These are phyloP conservation scores for Cercospora sp. DNA, from an alignment of 2,329 filamentous ascomycete species.

Conservation along the genomic window DNA sequence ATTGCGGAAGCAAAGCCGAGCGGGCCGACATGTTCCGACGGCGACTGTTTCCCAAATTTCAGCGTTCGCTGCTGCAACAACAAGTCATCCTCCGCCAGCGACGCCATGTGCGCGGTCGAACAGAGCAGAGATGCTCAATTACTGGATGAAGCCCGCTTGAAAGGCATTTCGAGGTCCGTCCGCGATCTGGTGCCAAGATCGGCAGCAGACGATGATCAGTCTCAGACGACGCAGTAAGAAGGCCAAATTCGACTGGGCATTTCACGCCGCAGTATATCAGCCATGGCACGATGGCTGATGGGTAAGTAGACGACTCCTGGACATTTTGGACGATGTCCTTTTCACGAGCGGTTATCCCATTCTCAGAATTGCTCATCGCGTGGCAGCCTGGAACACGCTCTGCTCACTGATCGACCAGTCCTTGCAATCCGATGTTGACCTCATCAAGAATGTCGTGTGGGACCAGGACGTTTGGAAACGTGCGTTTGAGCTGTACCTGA, in stretches of 20 bases:
- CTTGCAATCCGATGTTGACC: conserved; percentile 33
- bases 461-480: conserved; percentile 42
- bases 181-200: conserved; percentile 20
- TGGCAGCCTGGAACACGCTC: conserved; percentile 50
- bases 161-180: conserved; percentile 23
- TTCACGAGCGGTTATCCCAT: conserved; percentile 21
- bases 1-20: conserved; percentile 3
- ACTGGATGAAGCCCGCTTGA: conserved; percentile 20
- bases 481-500: conserved; percentile 45
- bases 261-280: conserved; percentile 3
- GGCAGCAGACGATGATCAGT: background rate
- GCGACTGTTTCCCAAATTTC: background rate
- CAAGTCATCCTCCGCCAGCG: background rate
- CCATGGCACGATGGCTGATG: conserved; percentile 23
- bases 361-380: conserved; percentile 42
- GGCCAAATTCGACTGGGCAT: background rate
- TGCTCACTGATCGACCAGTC: conserved; percentile 48
- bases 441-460: conserved; percentile 37
- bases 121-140: conserved; percentile 4
- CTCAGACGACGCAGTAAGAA: conserved; percentile 30
- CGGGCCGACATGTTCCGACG: conserved; percentile 2
- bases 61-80: background rate
- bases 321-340: conserved; percentile 27
- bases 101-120: background rate
- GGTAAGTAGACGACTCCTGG: conserved; percentile 29